These are phyloP conservation scores for Tricladium varicosporioides DNA, from an alignment of 2,329 filamentous ascomycete genomes.

Conservation along the genomic window DNA sequence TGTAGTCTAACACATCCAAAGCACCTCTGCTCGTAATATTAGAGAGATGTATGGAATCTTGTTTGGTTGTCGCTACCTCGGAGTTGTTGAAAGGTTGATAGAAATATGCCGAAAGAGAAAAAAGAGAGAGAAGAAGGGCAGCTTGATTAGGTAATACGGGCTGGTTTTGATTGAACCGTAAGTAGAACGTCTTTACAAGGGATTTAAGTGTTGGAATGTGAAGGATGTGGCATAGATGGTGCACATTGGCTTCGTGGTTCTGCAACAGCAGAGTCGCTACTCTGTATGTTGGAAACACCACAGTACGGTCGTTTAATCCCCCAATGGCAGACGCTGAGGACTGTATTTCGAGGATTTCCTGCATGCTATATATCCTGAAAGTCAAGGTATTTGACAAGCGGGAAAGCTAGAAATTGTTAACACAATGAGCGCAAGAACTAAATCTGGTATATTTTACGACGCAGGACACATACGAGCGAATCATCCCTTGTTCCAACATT, in stretches of 20 bases:
- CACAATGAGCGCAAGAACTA: background rate
- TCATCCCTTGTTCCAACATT: constrained; percentile 15
- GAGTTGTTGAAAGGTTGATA: constrained; percentile 19
- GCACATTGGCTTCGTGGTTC: constrained; percentile 22
- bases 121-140: constrained; percentile 29
- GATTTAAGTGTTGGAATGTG: constrained; percentile 24
- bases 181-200: constrained; percentile 26
- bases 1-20: constrained; percentile 35
- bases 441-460: background rate
- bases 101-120: constrained; percentile 28
- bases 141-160: constrained; percentile 24
- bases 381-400: constrained; percentile 18
- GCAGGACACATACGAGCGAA: constrained; percentile 11
- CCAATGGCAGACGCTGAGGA: background rate
- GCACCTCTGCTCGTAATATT: constrained; percentile 31
- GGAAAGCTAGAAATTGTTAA: constrained; percentile 18
- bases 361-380: constrained; percentile 16
- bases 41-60: constrained; percentile 31
- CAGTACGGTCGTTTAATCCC: constrained; percentile 5
- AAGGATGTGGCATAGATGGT: constrained; percentile 27
- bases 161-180: constrained; percentile 21
- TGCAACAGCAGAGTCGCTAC: constrained; percentile 23
- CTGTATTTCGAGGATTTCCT: constrained; percentile 12
- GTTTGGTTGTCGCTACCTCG: constrained; percentile 18
- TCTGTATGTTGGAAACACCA: constrained; percentile 21